Evolutionary conservation across 1,139 yeast genomes (phyloP).

Genomic region (Geotrichum citri-aurantii): DNA sequence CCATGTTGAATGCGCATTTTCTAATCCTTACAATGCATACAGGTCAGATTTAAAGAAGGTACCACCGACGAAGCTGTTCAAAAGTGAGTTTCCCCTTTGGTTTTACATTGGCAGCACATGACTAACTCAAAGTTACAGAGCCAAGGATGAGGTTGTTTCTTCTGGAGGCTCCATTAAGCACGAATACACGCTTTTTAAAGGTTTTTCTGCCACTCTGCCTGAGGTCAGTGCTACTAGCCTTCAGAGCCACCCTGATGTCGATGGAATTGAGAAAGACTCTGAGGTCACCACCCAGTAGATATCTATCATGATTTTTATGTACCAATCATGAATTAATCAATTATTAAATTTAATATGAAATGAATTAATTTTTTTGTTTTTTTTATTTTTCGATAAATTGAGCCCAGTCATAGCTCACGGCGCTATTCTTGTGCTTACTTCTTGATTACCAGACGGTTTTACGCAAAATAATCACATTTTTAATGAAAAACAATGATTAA

Average conservation of each 20-base stretch:
- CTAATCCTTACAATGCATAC: constrained; percentile 5
- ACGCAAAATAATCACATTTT: background rate
- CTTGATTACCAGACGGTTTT: background rate
- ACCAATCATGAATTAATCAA: background rate
- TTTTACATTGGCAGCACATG: background rate
- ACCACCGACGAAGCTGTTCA: constrained; percentile 25
- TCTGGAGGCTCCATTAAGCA: constrained; percentile 27
- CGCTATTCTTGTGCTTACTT: background rate
- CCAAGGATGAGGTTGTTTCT: constrained; percentile 24
- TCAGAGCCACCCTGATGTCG: constrained; percentile 28
- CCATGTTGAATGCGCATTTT: background rate
- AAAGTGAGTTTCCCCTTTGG: constrained; percentile 20
- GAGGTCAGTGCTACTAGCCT: constrained; percentile 27
- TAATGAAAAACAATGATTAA: background rate
- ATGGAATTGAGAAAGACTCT: constrained; percentile 32
- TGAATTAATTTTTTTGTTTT: too few species aligned
- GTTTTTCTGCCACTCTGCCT: constrained; percentile 33
- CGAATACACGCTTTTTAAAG: constrained; percentile 31
- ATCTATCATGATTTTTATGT: background rate
- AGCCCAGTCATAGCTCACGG: background rate
- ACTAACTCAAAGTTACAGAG: constrained; percentile 15
- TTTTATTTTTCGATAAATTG: background rate
- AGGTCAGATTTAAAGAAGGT: constrained; percentile 29
- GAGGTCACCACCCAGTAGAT: constrained; percentile 28
- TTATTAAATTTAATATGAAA: too few species aligned